Conservation (phyloP, 495 filamentous ascomycete species). For the Penicillium dipodomyicola region DNA sequence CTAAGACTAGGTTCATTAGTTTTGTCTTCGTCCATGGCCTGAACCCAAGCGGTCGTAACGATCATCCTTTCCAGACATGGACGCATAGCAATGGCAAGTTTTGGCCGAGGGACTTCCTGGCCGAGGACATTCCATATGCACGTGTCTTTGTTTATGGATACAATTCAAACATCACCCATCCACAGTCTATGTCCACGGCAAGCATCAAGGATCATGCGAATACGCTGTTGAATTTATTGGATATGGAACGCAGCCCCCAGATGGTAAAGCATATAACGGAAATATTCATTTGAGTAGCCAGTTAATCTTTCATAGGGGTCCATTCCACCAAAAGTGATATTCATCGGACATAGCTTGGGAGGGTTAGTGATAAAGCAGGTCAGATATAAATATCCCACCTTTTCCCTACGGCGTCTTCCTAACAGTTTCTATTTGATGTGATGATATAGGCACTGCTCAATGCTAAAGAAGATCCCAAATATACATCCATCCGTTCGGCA, state of each 20-base stretch:
- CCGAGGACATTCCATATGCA: slow-evolving; percentile 39
- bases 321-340: slow-evolving; percentile 39
- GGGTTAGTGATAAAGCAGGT: slow-evolving; percentile 49
- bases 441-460: slow-evolving; percentile 39
- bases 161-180: slow-evolving; percentile 41
- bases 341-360: slow-evolving; percentile 48
- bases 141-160: slow-evolving; percentile 46
- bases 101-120: slow-evolving; percentile 43
- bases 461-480: slow-evolving; percentile 42
- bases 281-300: neutral
- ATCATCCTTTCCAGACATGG: slow-evolving; percentile 45
- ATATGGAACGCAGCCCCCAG: slow-evolving; percentile 34
- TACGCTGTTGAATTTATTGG: slow-evolving; percentile 36
- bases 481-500: slow-evolving; percentile 37
- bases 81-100: slow-evolving; percentile 37
- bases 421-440: neutral
- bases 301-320: slow-evolving; percentile 11
- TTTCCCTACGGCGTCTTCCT: neutral
- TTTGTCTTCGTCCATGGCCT: slow-evolving; percentile 43
- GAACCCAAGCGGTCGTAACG: slow-evolving; percentile 37
- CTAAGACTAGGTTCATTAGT: slow-evolving; percentile 13
- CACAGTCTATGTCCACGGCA: slow-evolving; percentile 39
- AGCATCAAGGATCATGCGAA: slow-evolving; percentile 42
- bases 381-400: slow-evolving; percentile 1
- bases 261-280: slow-evolving; percentile 11